Conservation (phyloP, 345 rosid species). For the Gossypium turneri region DNA sequence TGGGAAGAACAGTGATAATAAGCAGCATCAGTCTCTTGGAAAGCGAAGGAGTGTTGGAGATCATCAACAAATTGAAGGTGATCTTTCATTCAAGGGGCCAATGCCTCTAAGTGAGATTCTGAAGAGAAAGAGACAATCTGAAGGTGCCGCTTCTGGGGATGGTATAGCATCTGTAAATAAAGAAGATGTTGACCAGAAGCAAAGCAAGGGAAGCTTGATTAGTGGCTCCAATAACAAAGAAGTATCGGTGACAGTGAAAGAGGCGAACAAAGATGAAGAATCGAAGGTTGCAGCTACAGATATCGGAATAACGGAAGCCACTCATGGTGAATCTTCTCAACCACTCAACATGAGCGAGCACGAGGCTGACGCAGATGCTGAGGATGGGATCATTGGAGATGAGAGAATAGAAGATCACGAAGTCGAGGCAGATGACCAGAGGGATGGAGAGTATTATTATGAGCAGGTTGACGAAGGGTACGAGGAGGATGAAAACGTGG, state of each 20-base stretch:
- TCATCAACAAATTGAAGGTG: conserved; percentile 40
- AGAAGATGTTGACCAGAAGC: conserved; percentile 18
- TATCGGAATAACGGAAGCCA: conserved; percentile 27
- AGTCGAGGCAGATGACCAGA: conserved; percentile 45
- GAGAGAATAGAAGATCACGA: conserved; percentile 48
- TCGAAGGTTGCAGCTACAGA: conserved; percentile 21
- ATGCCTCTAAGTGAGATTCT: conserved; percentile 82
- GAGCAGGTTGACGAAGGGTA: conserved; percentile 68
- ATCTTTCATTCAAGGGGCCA: conserved; percentile 70
- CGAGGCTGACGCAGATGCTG: conserved; percentile 36
- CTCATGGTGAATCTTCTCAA: conserved; percentile 28
- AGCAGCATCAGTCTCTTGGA: conserved; percentile 37
- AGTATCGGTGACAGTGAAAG: conserved; percentile 13
- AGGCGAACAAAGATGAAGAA: conserved; percentile 26
- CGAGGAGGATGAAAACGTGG: conserved; percentile 64
- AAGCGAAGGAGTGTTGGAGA: conserved; percentile 51
- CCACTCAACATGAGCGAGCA: conserved; percentile 24
- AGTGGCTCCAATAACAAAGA: background rate
- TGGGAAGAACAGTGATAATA: conserved; percentile 31
- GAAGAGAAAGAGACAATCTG: conserved; percentile 69
- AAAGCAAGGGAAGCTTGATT: conserved; percentile 12
- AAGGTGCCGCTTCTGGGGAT: conserved; percentile 33
- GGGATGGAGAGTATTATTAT: conserved; percentile 42
- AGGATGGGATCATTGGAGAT: conserved; percentile 35
- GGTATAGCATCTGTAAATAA: conserved; percentile 16